Base-by-base conservation (phyloP, 345 rosid genomes). In the Capsella bursapastoris region DNA sequence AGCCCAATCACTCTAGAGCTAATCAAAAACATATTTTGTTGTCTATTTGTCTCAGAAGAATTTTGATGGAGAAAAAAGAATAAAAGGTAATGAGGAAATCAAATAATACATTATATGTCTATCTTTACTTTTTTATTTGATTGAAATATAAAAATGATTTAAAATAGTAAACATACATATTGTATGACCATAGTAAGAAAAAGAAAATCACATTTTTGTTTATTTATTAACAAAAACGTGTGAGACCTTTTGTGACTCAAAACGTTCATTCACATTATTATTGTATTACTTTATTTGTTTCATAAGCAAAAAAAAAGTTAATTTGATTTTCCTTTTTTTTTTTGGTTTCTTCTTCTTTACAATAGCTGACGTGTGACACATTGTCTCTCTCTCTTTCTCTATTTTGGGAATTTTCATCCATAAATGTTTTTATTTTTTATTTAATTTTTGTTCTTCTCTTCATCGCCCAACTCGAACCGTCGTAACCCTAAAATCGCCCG, bases 401-500 rank as follows among this genome's bases (percentile, higher is more conserved):
- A 63, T 49, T 67, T 67, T 49, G 52, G 55, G 58, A 43, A 37
- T 25, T 65, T 74, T 34, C 80, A 63, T 76, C 75, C 59, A n/a
- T 53, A 45, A 40, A 13, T 8, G 0, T 9, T 8, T 4, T 57
- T 18, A 18, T 4, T n/a, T 55, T 31, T 3, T 1, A 7, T n/a
- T 68, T 43, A 2, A 11, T 67, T 16, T 37, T 40, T 40, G 8
- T 7, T 34, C 8, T 40, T 22, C 1, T 8, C 58, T 37, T 66
- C 60, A 57, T 71, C 64, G 69, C 66, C 25, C n/a, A 38, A 15
- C 49, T 48, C 57, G 45, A 81, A 80, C 83, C 83, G 38, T 52
- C 73, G 71, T 22, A 85, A 81, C 86, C 86, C 86, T 81, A 84
- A 48, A 74, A 65, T 41, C 59, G 15, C 75, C 50, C 67, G 0